Conservation (phyloP, 164 flowering plant genomes). For the Vitis rupestris region DNA sequence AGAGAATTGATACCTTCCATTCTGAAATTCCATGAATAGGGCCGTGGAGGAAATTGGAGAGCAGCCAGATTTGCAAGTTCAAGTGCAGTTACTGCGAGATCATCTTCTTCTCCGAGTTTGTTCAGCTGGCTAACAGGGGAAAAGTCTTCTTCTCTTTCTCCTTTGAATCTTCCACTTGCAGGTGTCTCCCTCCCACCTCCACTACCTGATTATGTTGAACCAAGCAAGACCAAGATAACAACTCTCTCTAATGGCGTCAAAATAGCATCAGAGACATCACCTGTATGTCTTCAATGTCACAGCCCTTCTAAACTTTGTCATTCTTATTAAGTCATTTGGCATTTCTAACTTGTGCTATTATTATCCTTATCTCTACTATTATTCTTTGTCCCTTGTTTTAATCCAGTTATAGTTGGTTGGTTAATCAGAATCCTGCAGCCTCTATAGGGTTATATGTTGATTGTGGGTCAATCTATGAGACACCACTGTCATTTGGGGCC, state of each 20-base stretch:
- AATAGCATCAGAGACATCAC: constrained; percentile 76
- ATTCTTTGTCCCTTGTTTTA: not conserved
- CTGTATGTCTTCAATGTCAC: constrained; percentile 31
- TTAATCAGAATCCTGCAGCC: constrained; percentile 46
- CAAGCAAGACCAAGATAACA: constrained; percentile 67
- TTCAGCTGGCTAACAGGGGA: constrained; percentile 84
- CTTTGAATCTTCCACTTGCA: constrained; percentile 60
- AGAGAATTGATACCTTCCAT: not conserved
- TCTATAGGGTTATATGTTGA: constrained; percentile 52
- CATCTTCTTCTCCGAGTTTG: constrained; percentile 57
- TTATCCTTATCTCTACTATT: too few species aligned
- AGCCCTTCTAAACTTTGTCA: not conserved
- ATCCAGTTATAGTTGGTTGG: constrained; percentile 6
- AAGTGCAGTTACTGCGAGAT: constrained; percentile 41
- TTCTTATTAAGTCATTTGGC: not conserved
- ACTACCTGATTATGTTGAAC: constrained; percentile 75
- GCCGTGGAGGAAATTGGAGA: constrained; percentile 41
- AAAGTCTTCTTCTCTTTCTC: constrained; percentile 45
- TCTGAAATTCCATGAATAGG: constrained; percentile 7
- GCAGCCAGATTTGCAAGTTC: constrained; percentile 58
- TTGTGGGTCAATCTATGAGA: constrained; percentile 57
- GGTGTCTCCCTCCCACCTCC: constrained; percentile 63
- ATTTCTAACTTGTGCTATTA: not conserved
- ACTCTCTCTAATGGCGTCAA: constrained; percentile 80
- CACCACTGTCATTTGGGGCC: constrained; percentile 34